phyloP scores from a whole-genome alignment of 495 filamentous ascomycete species.

The Bathelium albidoporum region DNA sequence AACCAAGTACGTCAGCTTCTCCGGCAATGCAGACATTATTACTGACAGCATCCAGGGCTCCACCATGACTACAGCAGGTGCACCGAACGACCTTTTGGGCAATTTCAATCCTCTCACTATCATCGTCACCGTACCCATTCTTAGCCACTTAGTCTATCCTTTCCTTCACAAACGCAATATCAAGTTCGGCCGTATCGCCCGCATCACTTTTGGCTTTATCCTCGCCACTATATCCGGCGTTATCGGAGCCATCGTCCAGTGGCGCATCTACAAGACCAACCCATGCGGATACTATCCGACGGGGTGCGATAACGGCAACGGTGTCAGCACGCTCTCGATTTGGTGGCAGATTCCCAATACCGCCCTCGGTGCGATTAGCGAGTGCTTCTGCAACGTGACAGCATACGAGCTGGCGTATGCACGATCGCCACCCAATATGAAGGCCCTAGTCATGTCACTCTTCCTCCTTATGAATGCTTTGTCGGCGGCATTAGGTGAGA shows the following conservation, averaged over 20 bases:
- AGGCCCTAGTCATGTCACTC: slow-evolving; percentile 54
- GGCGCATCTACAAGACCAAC: slow-evolving; percentile 55
- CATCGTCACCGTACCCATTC: slow-evolving; percentile 59
- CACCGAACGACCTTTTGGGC: slow-evolving; percentile 43
- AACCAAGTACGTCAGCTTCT: slow-evolving; percentile 25
- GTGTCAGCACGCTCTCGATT: slow-evolving; percentile 10
- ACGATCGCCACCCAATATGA: slow-evolving; percentile 57
- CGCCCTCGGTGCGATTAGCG: slow-evolving; percentile 15
- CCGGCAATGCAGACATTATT: no score
- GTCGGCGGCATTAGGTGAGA: slow-evolving; percentile 43
- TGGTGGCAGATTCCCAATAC: slow-evolving; percentile 21
- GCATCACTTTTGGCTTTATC: slow-evolving; percentile 63
- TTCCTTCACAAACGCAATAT: slow-evolving; percentile 51
- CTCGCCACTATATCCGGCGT: slow-evolving; percentile 54
- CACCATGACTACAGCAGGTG: slow-evolving; percentile 54
- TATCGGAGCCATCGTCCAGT: slow-evolving; percentile 59
- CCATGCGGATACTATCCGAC: slow-evolving; percentile 33
- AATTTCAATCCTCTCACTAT: slow-evolving; percentile 56
- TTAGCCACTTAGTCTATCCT: slow-evolving; percentile 60
- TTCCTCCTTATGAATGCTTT: slow-evolving; percentile 49
- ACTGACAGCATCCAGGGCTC: slow-evolving; percentile 33
- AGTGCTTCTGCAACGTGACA: slow-evolving; percentile 20
- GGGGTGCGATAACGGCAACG: slow-evolving; percentile 18
- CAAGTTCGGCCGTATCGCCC: slow-evolving; percentile 60
- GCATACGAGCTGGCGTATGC: slow-evolving; percentile 39